Evolutionary conservation across 2,329 filamentous ascomycete species (phyloP).

Genomic region (Aspergillus sp.): DNA sequence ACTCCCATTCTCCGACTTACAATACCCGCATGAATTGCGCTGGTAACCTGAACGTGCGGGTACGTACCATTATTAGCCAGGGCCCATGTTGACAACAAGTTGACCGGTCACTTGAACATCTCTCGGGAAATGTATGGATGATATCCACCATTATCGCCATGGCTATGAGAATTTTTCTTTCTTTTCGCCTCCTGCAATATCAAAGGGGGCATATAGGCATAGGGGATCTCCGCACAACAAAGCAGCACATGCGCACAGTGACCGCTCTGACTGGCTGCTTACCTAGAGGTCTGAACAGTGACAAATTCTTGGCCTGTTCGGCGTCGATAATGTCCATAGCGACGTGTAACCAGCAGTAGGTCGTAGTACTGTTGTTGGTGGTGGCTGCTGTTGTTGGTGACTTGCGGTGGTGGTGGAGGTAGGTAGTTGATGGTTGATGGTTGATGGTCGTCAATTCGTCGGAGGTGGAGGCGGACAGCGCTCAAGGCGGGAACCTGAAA

Average conservation of each 20-base stretch:
- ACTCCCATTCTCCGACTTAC: slow-evolving; percentile 40
- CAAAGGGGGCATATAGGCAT: not conserved
- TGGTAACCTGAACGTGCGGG: slow-evolving; percentile 34
- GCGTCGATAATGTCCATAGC: slow-evolving; percentile 20
- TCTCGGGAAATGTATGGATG: no score
- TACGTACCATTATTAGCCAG: no score
- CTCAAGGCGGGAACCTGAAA: slow-evolving; percentile 15
- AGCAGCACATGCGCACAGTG: slow-evolving; percentile 2
- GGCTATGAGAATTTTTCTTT: no score
- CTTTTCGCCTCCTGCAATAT: no score
- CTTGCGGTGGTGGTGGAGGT: not conserved
- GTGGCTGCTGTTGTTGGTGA: not conserved
- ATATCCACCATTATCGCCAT: no score
- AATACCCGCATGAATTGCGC: slow-evolving; percentile 42
- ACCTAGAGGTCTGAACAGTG: slow-evolving; percentile 39
- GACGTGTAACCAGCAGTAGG: not conserved
- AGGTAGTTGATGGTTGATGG: no score
- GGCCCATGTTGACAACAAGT: no score
- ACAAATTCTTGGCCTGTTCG: slow-evolving; percentile 35
- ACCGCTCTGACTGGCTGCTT: slow-evolving; percentile 29
- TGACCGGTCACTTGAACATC: no score
- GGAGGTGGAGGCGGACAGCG: slow-evolving; percentile 4
- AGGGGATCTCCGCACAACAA: not conserved
- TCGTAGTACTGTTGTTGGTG: not conserved
- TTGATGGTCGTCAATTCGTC: no score